Evolutionary conservation across 2,329 filamentous ascomycete species (phyloP), one percentile per base, ranked within the genome.

Genomic region (Anthostomella pinea): DNA sequence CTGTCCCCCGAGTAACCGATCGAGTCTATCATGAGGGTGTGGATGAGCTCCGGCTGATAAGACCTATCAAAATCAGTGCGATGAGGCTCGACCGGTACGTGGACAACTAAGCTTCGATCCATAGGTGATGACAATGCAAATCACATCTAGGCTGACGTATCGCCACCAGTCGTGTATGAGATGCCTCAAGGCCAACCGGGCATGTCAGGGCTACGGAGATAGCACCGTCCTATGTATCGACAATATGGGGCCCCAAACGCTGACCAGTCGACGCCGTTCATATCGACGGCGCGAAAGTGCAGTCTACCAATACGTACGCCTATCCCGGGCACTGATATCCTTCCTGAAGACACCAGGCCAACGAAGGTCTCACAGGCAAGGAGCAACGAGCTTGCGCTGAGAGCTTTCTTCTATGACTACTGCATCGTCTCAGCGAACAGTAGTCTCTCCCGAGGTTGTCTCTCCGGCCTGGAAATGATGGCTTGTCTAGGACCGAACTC

Each of bases 321-420:
- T n/a, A 36, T 48, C 5, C 51, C 49, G 4, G 43, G 41, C 8
- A 51, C 39, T 13, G 34, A 46, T 28, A 30, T 36, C 10, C 16
- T 50, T 3, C 48, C 48, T 3, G 38, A 43, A 23, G 51, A 54
- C 27, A 29, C 10, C 24, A 22, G 39, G 14, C 49, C 46, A 1
- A 18, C 27, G 7, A 48, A 50, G 28, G 35, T 39, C 1, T 30
- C 48, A 5, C n/a, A 47, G 17, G 37, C 33, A 10, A 32, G 48
- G 36, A 43, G 38, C 13, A 35, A 50, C 14, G 14, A 16, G 13
- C 38, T 45, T 19, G 32, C 46, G 13, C 27, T 52, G 15, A 26
- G 43, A 32, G 38, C 46, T 18, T 54, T 54, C 40, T 47, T 49
- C 32, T 52, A 54, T 25, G 51, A 53, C 9, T 54, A 38, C 17